Percentiles rank a stretch among this genome's conserved stretches.
Evolutionary conservation across 208 protist genomes (phyloP).

Genomic region (Wallacemonas rigidus): DNA sequence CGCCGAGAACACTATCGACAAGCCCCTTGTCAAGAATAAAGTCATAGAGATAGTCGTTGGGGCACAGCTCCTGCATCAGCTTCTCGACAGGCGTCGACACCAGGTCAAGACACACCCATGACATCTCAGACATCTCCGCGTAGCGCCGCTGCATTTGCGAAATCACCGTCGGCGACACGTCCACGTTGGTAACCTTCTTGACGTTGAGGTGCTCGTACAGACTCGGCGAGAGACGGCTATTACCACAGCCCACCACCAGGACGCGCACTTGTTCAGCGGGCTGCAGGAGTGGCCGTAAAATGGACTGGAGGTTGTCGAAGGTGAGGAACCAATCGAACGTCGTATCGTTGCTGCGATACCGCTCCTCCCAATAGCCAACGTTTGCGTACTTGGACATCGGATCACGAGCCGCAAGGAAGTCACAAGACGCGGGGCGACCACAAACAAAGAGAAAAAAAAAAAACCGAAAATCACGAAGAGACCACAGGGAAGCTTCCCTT

Average conservation of each 20-base stretch:
- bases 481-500: too few species aligned
- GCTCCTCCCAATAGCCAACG: conserved; percentile 92
- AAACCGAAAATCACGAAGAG: not conserved
- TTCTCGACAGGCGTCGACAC: conserved; percentile 80
- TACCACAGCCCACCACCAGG: conserved; percentile 89
- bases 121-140: conserved; percentile 85
- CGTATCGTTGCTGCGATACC: conserved; percentile 91
- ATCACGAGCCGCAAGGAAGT: not conserved
- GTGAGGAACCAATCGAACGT: conserved; percentile 93
- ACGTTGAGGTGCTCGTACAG: conserved; percentile 88
- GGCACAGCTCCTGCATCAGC: conserved; percentile 74
- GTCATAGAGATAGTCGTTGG: conserved; percentile 83
- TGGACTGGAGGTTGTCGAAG: conserved; percentile 84
- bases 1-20: conserved; percentile 85
- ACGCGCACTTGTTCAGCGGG: conserved; percentile 81
- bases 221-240: conserved; percentile 79
- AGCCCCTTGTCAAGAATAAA: conserved; percentile 92
- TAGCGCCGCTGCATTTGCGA: conserved; percentile 87
- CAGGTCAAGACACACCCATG: conserved; percentile 85
- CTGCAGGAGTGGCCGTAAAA: conserved; percentile 73
- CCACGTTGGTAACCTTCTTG: conserved; percentile 89
- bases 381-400: conserved; percentile 91
- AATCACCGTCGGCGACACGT: conserved; percentile 89
- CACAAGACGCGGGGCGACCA: not conserved
- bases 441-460: not conserved